Evolutionary conservation across 495 filamentous ascomycete species (phyloP).

Genomic region (Neurospora hispaniola): DNA sequence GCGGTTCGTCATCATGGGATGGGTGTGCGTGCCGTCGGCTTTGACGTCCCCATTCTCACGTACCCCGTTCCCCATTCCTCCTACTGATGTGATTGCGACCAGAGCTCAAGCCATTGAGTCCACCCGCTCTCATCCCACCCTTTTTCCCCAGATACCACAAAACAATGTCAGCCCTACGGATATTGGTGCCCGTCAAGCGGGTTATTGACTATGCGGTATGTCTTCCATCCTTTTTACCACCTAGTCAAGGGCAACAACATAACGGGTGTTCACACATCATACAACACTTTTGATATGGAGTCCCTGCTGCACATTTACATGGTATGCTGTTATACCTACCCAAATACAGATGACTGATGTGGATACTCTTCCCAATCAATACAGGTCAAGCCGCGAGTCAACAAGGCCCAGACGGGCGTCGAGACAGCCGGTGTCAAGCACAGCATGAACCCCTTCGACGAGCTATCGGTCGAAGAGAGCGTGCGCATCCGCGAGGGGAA

Average conservation of each 20-base stretch:
- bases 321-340: background rate
- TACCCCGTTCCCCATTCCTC: background rate
- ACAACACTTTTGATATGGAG: slow-evolving; percentile 7
- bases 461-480: slow-evolving; percentile 93
- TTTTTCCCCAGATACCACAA: background rate
- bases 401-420: slow-evolving; percentile 87
- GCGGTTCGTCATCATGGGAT: slow-evolving; percentile 12
- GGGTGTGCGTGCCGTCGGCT: slow-evolving; percentile 2
- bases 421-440: slow-evolving; percentile 90
- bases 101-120: background rate
- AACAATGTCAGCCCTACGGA: slow-evolving; percentile 73
- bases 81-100: background rate
- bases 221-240: background rate
- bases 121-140: slow-evolving; percentile 2
- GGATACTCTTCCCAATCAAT: background rate
- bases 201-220: slow-evolving; percentile 98
- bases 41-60: slow-evolving; percentile 1
- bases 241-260: background rate
- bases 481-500: slow-evolving; percentile 83
- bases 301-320: background rate
- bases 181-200: slow-evolving; percentile 92
- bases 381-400: slow-evolving; percentile 95
- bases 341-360: background rate
- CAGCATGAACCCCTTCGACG: slow-evolving; percentile 98
- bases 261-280: background rate